Percentiles rank a stretch among this genome's conserved stretches.
Conservation (phyloP, 345 rosid genomes). For the Citrus sp. region DNA sequence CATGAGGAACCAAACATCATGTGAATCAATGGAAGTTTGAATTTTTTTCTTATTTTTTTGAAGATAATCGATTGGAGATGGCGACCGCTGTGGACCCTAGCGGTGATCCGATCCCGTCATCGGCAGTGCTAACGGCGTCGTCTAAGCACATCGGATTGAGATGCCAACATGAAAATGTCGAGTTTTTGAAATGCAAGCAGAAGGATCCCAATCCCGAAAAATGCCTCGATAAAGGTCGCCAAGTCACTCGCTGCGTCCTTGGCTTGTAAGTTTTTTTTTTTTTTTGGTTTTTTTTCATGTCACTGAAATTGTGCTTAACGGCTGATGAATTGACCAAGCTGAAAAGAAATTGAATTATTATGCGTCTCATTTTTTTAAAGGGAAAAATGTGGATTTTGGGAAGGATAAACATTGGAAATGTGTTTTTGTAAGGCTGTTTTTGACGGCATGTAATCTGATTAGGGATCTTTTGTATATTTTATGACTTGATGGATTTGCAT, state of each 20-base stretch:
- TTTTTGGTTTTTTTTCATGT: background rate
- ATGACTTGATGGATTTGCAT: background rate
- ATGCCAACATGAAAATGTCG: constrained; percentile 77
- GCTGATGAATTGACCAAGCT: background rate
- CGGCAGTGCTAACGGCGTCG: constrained; percentile 83
- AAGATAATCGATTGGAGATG: constrained; percentile 40
- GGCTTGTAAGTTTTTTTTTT: constrained; percentile 51
- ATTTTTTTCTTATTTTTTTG: background rate
- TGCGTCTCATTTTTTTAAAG: background rate
- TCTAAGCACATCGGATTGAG: constrained; percentile 76
- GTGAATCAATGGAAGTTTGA: background rate
- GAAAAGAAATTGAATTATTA: background rate
- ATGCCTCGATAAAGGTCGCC: constrained; percentile 89
- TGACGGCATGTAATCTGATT: background rate
- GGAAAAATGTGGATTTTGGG: background rate
- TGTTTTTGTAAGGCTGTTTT: background rate
- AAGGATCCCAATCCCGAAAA: constrained; percentile 97
- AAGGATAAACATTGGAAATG: background rate
- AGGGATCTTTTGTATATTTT: background rate
- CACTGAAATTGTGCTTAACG: too few relatives aligned
- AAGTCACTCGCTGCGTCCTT: constrained; percentile 95
- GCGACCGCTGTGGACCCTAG: constrained; percentile 64
- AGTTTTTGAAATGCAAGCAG: constrained; percentile 93
- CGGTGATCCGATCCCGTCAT: constrained; percentile 90
- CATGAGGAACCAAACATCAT: background rate